Conservation (phyloP, 768 basidiomycete genomes). For the Phylloporus rhodoxanthus region DNA sequence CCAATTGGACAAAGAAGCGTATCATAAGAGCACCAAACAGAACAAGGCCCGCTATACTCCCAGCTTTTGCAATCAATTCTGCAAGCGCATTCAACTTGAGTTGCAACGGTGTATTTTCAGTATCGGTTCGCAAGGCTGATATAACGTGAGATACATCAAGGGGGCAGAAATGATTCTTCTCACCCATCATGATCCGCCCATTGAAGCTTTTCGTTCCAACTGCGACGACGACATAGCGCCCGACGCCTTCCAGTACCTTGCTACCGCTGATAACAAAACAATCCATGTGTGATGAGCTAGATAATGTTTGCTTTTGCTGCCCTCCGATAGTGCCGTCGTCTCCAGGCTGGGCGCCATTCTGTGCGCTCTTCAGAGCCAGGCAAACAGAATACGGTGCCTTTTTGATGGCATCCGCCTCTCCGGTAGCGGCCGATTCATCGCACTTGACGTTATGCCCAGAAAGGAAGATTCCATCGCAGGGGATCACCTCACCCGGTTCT, state of each 20-base stretch:
- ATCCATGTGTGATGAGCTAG: constrained; percentile 56
- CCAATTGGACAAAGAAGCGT: constrained; percentile 88
- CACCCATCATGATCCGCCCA: constrained; percentile 97
- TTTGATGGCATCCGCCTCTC: constrained; percentile 92
- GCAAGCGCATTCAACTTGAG: constrained; percentile 91
- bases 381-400: constrained; percentile 79
- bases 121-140: constrained; percentile 76
- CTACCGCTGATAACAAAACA: constrained; percentile 89
- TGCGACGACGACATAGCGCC: constrained; percentile 85
- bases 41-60: constrained; percentile 71
- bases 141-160: not conserved
- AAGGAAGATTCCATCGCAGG: constrained; percentile 93
- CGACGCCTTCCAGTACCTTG: constrained; percentile 93
- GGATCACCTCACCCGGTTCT: constrained; percentile 93
- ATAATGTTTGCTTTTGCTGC: constrained; percentile 6
- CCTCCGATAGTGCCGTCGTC: constrained; percentile 24
- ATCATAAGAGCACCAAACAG: constrained; percentile 88
- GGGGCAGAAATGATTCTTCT: constrained; percentile 17
- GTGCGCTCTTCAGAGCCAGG: constrained; percentile 42
- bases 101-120: constrained; percentile 90
- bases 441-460: constrained; percentile 90
- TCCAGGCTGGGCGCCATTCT: constrained; percentile 9
- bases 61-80: constrained; percentile 90
- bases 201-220: constrained; percentile 93
- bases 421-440: constrained; percentile 95